phyloP scores from a whole-genome alignment of 768 basidiomycete genomes.

The Boletus sp. region DNA sequence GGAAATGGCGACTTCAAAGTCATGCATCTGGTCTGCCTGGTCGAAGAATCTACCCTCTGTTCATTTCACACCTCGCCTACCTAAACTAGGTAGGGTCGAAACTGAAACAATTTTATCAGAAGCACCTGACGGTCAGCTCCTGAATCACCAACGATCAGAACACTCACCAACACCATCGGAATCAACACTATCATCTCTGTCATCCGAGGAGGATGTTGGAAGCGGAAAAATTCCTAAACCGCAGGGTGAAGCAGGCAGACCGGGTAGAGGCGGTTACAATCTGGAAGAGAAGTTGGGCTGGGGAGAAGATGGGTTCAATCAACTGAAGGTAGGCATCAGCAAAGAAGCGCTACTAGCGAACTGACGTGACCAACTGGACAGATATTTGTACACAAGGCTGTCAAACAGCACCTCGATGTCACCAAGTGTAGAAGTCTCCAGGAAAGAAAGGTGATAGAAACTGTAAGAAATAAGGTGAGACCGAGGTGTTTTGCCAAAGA shows the following conservation, averaged over 20 bases:
- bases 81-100: neutral
- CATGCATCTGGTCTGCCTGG: neutral
- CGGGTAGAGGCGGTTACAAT: neutral
- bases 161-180: neutral
- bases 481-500: too few relatives aligned
- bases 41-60: neutral
- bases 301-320: neutral
- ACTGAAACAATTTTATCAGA: neutral
- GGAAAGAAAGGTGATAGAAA: too few relatives aligned
- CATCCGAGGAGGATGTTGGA: neutral
- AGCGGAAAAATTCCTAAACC: neutral
- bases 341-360: neutral
- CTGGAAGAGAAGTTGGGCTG: neutral
- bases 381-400: neutral
- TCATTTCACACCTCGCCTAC: neutral
- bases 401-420: neutral
- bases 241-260: neutral
- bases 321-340: neutral
- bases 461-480: too few relatives aligned
- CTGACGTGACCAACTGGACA: neutral
- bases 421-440: neutral
- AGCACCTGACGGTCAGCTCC: neutral
- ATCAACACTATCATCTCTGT: neutral
- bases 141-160: neutral
- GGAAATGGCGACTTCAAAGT: neutral